These are phyloP conservation scores for Pelagophyceae sp. DNA, from an alignment of 352 stramenopile species.

Conservation along the genomic window DNA sequence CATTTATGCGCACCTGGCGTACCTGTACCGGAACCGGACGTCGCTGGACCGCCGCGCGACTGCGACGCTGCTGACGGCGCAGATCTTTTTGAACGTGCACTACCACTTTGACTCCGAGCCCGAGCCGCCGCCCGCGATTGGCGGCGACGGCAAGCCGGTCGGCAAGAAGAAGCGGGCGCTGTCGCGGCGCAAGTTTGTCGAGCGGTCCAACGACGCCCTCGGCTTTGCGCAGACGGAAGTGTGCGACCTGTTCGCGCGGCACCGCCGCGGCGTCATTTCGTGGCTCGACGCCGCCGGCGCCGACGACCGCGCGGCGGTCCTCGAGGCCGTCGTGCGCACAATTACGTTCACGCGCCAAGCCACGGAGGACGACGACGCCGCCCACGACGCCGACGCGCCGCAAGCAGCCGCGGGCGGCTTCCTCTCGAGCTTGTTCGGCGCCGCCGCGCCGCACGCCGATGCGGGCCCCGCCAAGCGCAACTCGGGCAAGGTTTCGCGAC, in stretches of 20 bases:
- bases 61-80: constrained; percentile 59
- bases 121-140: constrained; percentile 56
- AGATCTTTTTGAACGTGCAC: constrained; percentile 74
- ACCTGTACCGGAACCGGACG: constrained; percentile 74
- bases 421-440: too few species aligned
- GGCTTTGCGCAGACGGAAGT: constrained; percentile 74
- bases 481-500: too few species aligned
- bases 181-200: constrained; percentile 19
- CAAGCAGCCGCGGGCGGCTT: not conserved
- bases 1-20: constrained; percentile 74
- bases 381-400: not conserved
- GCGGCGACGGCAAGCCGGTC: constrained; percentile 23
- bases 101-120: constrained; percentile 56
- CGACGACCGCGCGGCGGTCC: constrained; percentile 32
- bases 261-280: constrained; percentile 37
- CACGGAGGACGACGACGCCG: constrained; percentile 35
- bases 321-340: constrained; percentile 67
- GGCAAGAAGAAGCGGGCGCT: not conserved
- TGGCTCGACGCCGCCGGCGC: constrained; percentile 14
- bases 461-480: too few species aligned
- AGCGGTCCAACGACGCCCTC: constrained; percentile 25
- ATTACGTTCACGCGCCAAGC: constrained; percentile 64
- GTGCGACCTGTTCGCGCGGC: constrained; percentile 71
- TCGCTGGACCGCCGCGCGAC: constrained; percentile 62
- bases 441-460: too few species aligned